Percentiles rank a stretch among this genome's conserved stretches.
Conservation (phyloP, 148 eudicot species). For the Vaccinium macrocarpon region DNA sequence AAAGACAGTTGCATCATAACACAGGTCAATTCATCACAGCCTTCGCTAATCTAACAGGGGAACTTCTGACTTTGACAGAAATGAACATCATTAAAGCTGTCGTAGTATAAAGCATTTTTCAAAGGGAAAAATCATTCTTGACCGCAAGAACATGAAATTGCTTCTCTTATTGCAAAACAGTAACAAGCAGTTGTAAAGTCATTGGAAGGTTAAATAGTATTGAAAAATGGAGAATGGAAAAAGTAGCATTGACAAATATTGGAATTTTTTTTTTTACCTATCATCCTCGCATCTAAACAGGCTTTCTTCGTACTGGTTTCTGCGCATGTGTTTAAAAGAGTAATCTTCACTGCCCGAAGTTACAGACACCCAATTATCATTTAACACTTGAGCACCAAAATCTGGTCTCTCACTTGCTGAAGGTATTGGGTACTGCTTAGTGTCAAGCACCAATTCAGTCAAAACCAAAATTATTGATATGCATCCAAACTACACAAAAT, state of each 20-base stretch:
- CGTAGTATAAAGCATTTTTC: background rate
- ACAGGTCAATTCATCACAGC: background rate
- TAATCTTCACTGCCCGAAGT: conserved; percentile 99
- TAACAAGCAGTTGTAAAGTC: background rate
- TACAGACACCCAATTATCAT: conserved; percentile 98
- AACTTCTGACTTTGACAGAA: background rate
- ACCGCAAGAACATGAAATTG: background rate
- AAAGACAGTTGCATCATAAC: background rate
- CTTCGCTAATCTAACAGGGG: background rate
- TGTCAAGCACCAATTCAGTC: conserved; percentile 9
- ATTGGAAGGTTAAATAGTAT: background rate
- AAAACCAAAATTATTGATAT: conserved; percentile 11
- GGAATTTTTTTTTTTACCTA: conserved; percentile 29
- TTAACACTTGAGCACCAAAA: conserved; percentile 79
- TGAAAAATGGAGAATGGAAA: background rate
- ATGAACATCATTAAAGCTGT: background rate
- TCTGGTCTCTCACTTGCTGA: conserved; percentile 86
- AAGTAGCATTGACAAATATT: conserved; percentile 10
- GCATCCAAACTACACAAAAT: conserved; percentile 13
- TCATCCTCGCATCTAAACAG: conserved; percentile 99
- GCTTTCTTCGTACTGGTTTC: conserved; percentile 97
- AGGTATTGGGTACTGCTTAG: conserved; percentile 80
- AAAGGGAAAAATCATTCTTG: background rate
- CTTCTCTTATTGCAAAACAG: background rate
- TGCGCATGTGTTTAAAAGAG: conserved; percentile 98